phyloP scores from a whole-genome alignment of 1,284 basidiomycete genomes.

The Cryptococcus sp. region DNA sequence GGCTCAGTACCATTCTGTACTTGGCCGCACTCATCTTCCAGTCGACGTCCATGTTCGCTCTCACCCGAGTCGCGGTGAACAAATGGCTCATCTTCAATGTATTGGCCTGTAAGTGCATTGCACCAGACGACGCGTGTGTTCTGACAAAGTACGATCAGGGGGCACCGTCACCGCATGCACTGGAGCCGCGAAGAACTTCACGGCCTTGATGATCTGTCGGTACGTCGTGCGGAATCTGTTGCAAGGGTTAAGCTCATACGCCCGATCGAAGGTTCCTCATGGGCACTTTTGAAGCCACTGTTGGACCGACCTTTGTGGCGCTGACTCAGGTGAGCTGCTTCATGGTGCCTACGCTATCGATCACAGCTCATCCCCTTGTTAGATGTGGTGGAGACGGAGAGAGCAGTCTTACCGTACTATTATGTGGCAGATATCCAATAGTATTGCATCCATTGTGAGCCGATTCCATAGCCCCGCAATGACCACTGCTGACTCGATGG shows the following conservation, averaged over 20 bases:
- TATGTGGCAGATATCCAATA: conserved; percentile 45
- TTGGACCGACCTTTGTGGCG: conserved; percentile 29
- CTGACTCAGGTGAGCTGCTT: conserved; percentile 5
- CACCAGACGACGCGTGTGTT: too few relatives aligned
- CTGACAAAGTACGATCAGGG: too few relatives aligned
- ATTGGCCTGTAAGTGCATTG: too few relatives aligned
- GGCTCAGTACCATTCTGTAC: conserved; percentile 56
- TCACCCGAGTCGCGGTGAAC: conserved; percentile 56
- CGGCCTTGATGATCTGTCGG: conserved; percentile 33
- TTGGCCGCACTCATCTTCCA: conserved; percentile 58
- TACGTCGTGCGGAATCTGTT: too few relatives aligned
- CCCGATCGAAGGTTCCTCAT: too few relatives aligned
- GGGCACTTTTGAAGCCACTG: conserved; percentile 5
- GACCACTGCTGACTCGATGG: too few relatives aligned
- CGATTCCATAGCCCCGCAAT: background rate
- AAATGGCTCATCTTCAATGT: conserved; percentile 43
- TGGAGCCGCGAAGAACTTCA: conserved; percentile 54
- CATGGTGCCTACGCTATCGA: too few relatives aligned
- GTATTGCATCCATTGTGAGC: conserved; percentile 10
- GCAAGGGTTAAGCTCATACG: too few relatives aligned
- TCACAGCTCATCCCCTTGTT: too few relatives aligned
- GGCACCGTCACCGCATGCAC: conserved; percentile 25
- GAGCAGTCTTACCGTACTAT: conserved; percentile 55
- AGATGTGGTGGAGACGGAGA: conserved; percentile 27
- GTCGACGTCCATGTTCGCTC: conserved; percentile 54